Conservation (phyloP, 768 basidiomycete genomes). For the Lactarius deliciosus region DNA sequence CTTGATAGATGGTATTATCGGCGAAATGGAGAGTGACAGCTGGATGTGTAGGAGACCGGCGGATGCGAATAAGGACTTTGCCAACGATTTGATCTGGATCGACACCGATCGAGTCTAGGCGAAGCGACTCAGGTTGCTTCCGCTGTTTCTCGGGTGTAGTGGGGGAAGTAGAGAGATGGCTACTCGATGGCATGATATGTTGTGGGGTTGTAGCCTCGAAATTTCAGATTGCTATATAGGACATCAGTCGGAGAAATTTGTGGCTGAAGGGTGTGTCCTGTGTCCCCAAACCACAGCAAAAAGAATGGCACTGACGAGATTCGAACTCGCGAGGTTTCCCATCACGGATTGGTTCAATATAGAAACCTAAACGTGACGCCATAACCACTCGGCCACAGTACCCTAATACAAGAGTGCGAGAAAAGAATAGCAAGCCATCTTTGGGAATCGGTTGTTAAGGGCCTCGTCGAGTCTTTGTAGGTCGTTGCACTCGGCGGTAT, state of each 20-base stretch:
- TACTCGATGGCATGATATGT: constrained; percentile 5
- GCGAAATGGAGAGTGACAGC: constrained; percentile 39
- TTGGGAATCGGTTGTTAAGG: constrained; percentile 15
- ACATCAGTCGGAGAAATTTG: constrained; percentile 14
- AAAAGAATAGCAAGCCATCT: not conserved
- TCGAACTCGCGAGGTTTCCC: constrained; percentile 61
- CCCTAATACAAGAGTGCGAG: constrained; percentile 28
- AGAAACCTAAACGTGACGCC: constrained; percentile 55
- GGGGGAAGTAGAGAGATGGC: constrained; percentile 12
- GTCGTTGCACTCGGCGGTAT: not conserved
- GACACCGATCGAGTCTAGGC: constrained; percentile 32
- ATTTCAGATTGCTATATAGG: constrained; percentile 14
- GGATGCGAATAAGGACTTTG: constrained; percentile 36
- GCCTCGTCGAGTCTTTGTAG: no score
- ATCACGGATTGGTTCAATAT: constrained; percentile 45
- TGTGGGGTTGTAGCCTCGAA: not conserved
- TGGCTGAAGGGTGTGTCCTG: not conserved
- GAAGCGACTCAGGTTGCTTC: constrained; percentile 25
- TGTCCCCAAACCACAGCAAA: constrained; percentile 4
- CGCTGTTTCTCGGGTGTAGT: constrained; percentile 14
- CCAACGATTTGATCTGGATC: constrained; percentile 37
- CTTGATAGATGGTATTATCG: constrained; percentile 39
- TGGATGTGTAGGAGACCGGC: constrained; percentile 38
- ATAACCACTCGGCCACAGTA: constrained; percentile 62
- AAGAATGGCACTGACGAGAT: constrained; percentile 56